Base-by-base conservation (phyloP, 495 filamentous ascomycete species). In the Penicillium salamii region DNA sequence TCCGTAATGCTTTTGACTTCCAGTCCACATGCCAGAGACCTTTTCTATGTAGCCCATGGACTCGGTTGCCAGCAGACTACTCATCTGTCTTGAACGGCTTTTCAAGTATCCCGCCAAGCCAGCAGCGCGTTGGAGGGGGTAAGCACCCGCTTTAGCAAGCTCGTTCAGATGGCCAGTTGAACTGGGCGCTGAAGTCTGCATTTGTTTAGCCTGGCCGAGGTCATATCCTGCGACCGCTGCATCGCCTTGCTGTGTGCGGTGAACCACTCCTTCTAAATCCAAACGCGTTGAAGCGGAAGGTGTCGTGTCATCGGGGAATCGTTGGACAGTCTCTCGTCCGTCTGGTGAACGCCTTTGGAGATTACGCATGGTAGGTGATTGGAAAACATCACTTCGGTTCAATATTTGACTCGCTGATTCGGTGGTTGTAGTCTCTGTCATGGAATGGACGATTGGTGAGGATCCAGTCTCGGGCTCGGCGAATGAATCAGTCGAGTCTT, bases 11-110 rank as follows among this genome's bases (percentile, higher is more conserved):
- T 83, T 88, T 61, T 86, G 85, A 14, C 89, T 89, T 24, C 93
- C 93, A 47, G 89, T 85, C 87, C 93, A 95, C 89, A 97, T 97
- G 31, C 90, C 93, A 3, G 91, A 96, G 0, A 97, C 91, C 61
- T 96, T 96, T 57, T 95, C 92, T 23, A 96, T 84, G 63, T 98
- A 98, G 14, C 90, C 90, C 89, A 96, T 97, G 2, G 93, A 95
- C 61, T 97, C 91, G 2, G 87, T 89, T 24, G 95, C 90, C 18
- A 98, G 63, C 20, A 97, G 75, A 48, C 72, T 89, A 50, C 90
- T 91, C 85, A 97, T 91, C 32, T 83, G 81, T 47, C 86, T 87
- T 20, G 82, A 85, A 13, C 85, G 82, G 46, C 77, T 83, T 59
- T 85, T 87, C 57, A 97, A 71, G 63, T 88, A 96, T 14, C 84